Conservation (phyloP, 257 asterid species). For the Solanum dulcamara region DNA sequence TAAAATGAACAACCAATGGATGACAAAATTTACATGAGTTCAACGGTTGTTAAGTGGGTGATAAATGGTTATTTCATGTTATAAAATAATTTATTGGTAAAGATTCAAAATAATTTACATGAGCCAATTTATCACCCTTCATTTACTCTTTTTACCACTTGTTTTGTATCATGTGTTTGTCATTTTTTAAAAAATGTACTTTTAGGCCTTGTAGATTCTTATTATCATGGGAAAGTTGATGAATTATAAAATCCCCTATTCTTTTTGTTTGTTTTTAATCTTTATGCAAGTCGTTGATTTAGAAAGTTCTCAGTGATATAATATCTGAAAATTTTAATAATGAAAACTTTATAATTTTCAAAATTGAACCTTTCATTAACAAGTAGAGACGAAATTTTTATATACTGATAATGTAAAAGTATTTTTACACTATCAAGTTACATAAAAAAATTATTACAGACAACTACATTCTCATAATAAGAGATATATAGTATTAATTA, state of each 20-base stretch:
- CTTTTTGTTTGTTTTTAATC: not conserved
- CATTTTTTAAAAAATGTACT: not conserved
- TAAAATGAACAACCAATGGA: not conserved
- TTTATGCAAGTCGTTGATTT: not conserved
- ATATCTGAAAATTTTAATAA: too few relatives aligned
- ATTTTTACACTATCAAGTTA: too few relatives aligned
- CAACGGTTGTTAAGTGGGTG: not conserved
- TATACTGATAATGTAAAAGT: too few relatives aligned
- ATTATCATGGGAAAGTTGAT: not conserved
- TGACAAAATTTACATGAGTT: not conserved
- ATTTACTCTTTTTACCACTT: not conserved
- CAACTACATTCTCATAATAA: too few relatives aligned
- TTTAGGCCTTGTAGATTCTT: not conserved
- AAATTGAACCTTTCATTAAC: not conserved
- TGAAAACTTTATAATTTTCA: not conserved
- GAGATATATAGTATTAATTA: too few relatives aligned
- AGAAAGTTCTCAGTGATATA: not conserved
- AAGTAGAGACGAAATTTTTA: too few relatives aligned
- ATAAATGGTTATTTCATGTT: not conserved
- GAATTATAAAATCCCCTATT: not conserved
- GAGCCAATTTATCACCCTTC: not conserved
- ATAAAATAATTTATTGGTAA: not conserved
- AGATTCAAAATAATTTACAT: not conserved
- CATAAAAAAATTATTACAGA: too few relatives aligned
- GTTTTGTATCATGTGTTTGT: not conserved